phyloP scores from a whole-genome alignment of 371 early-diverging fungal genomes.

The Circinella minor region DNA sequence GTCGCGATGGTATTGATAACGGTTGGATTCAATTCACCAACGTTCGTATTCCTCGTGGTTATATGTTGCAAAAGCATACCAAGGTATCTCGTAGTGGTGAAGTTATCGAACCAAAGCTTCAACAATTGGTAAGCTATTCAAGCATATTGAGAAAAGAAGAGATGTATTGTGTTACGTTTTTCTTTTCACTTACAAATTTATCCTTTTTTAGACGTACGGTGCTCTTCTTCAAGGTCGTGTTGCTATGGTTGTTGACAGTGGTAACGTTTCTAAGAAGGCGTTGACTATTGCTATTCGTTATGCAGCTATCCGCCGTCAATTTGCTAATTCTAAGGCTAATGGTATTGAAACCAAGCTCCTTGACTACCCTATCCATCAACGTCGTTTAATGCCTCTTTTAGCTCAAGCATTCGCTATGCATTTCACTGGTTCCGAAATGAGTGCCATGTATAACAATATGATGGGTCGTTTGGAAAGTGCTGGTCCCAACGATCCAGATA shows the following conservation, averaged over 20 bases:
- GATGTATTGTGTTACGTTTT: not conserved
- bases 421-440: conserved; percentile 88
- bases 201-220: conserved; percentile 75
- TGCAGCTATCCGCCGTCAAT: conserved; percentile 91
- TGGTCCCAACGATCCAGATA: conserved; percentile 68
- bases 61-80: conserved; percentile 93
- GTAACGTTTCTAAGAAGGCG: conserved; percentile 89
- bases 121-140: conserved; percentile 40
- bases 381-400: conserved; percentile 88
- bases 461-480: conserved; percentile 75
- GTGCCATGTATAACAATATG: conserved; percentile 75
- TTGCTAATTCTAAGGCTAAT: conserved; percentile 55
- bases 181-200: not conserved
- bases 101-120: conserved; percentile 69
- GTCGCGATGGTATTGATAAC: conserved; percentile 84
- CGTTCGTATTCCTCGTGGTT: conserved; percentile 78
- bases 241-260: conserved; percentile 89
- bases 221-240: conserved; percentile 89
- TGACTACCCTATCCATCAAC: conserved; percentile 93
- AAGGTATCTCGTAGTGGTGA: conserved; percentile 83
- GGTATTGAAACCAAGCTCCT: conserved; percentile 84
- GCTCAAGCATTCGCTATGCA: conserved; percentile 92
- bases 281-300: conserved; percentile 91
- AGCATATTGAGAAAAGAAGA: too few relatives aligned
- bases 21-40: conserved; percentile 88